Evolutionary conservation across 1,139 yeast species (phyloP).

Genomic region (Geotrichum fermentans): DNA sequence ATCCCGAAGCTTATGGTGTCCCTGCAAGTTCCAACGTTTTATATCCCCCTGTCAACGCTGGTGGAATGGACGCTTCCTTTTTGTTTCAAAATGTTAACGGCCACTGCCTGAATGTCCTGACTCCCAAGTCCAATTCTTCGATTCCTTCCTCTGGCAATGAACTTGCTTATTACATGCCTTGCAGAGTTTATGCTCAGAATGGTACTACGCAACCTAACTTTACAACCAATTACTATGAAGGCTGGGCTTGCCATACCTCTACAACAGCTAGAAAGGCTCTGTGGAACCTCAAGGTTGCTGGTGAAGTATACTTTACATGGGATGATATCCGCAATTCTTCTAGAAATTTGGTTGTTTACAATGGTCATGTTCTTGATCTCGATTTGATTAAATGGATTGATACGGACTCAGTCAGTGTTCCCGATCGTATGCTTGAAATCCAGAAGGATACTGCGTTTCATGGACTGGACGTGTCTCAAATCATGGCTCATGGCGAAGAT

Average conservation of each 20-base stretch:
- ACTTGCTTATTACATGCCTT: conserved; percentile 96
- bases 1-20: conserved; percentile 79
- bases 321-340: conserved; percentile 68
- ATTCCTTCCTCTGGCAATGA: conserved; percentile 65
- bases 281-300: conserved; percentile 56
- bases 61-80: conserved; percentile 84
- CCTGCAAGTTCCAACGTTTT: conserved; percentile 61
- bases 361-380: conserved; percentile 83
- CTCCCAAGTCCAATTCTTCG: conserved; percentile 62
- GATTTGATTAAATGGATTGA: conserved; percentile 70
- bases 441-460: conserved; percentile 50
- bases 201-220: conserved; percentile 65
- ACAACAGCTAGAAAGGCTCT: conserved; percentile 60
- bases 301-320: conserved; percentile 88
- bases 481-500: conserved; percentile 64
- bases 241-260: conserved; percentile 91
- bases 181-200: conserved; percentile 63
- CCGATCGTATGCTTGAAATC: conserved; percentile 61
- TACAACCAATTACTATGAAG: conserved; percentile 55
- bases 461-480: conserved; percentile 79
- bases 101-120: conserved; percentile 74
- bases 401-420: conserved; percentile 63
- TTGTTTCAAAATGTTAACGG: conserved; percentile 95
- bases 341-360: conserved; percentile 76
- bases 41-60: conserved; percentile 82